Conservation (phyloP, 805 yeast species). For the Torulaspora maleeae region DNA sequence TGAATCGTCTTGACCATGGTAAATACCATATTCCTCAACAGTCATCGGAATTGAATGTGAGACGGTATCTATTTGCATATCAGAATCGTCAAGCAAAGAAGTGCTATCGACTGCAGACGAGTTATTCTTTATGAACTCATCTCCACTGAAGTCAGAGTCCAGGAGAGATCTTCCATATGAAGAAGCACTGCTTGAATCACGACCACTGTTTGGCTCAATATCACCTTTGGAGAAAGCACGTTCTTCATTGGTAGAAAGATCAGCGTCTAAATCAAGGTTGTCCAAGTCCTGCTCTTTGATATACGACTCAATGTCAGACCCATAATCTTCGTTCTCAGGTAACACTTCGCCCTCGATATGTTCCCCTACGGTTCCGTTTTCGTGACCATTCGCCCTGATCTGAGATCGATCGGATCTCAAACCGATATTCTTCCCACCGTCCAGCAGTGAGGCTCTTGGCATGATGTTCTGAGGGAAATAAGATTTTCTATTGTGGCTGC, state of each 20-base stretch:
- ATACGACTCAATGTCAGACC: slow-evolving; percentile 33
- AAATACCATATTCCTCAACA: slow-evolving; percentile 22
- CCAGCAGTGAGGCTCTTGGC: slow-evolving; percentile 15
- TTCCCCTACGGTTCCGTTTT: slow-evolving; percentile 1
- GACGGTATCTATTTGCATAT: slow-evolving; percentile 18
- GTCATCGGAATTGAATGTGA: slow-evolving; percentile 29
- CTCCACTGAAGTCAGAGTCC: slow-evolving; percentile 32
- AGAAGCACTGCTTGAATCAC: slow-evolving; percentile 20
- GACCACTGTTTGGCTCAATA: background rate
- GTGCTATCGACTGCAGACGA: slow-evolving; percentile 13
- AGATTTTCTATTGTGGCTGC: slow-evolving; percentile 11
- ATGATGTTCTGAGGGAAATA: slow-evolving; percentile 22
- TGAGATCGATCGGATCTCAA: slow-evolving; percentile 12
- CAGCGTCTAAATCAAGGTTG: slow-evolving; percentile 20
- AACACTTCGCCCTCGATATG: slow-evolving; percentile 3
- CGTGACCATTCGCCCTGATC: slow-evolving; percentile 8
- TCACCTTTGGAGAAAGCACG: slow-evolving; percentile 3
- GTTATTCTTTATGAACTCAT: slow-evolving; percentile 13
- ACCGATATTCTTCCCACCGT: slow-evolving; percentile 14
- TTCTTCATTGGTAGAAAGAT: slow-evolving; percentile 11
- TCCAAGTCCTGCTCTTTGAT: slow-evolving; percentile 33
- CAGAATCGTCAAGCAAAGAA: slow-evolving; percentile 20
- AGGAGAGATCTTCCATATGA: slow-evolving; percentile 35
- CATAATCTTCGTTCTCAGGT: slow-evolving; percentile 10
- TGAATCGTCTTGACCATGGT: slow-evolving; percentile 27